Percentiles rank a stretch among this genome's conserved stretches.
These are phyloP conservation scores for Nicotiana noctiflora DNA, from an alignment of 257 asterid species.

Conservation along the genomic window DNA sequence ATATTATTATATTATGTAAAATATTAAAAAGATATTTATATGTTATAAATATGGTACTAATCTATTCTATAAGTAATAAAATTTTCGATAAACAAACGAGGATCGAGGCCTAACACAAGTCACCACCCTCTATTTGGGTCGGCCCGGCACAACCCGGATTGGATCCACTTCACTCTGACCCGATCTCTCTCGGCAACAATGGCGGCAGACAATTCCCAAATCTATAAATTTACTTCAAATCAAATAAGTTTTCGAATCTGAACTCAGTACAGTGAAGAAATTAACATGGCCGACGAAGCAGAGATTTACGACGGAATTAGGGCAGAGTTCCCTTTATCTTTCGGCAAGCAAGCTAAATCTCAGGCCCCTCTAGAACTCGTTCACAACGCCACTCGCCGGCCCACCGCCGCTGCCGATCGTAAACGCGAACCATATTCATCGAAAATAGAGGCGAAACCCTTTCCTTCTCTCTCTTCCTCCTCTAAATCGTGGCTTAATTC, in stretches of 20 bases:
- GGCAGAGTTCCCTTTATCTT: conserved; percentile 64
- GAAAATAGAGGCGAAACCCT: conserved; percentile 16
- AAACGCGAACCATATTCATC: conserved; percentile 6
- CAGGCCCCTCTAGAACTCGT: conserved; percentile 54
- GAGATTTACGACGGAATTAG: conserved; percentile 68
- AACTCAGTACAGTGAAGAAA: not conserved
- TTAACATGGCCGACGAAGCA: conserved; percentile 61
- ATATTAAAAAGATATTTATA: too few species aligned
- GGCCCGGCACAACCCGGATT: not conserved
- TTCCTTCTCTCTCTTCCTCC: conserved; percentile 46
- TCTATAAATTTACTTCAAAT: conserved; percentile 22
- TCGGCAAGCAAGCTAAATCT: conserved; percentile 75
- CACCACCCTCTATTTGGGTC: not conserved
- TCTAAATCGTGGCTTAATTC: conserved; percentile 55
- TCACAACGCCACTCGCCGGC: conserved; percentile 84
- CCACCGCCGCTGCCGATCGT: conserved; percentile 15
- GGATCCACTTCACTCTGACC: not conserved
- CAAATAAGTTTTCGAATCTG: not conserved
- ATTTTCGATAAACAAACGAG: too few species aligned
- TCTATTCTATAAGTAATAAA: too few species aligned
- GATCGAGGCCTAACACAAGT: too few species aligned
- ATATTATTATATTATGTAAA: too few species aligned
- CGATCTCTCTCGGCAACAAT: not conserved
- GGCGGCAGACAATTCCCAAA: conserved; percentile 12
- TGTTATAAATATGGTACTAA: too few species aligned